Evolutionary conservation across 495 filamentous ascomycete genomes (phyloP), one percentile per base, ranked within the genome.

Genomic region (Aspergillus sparsus): DNA sequence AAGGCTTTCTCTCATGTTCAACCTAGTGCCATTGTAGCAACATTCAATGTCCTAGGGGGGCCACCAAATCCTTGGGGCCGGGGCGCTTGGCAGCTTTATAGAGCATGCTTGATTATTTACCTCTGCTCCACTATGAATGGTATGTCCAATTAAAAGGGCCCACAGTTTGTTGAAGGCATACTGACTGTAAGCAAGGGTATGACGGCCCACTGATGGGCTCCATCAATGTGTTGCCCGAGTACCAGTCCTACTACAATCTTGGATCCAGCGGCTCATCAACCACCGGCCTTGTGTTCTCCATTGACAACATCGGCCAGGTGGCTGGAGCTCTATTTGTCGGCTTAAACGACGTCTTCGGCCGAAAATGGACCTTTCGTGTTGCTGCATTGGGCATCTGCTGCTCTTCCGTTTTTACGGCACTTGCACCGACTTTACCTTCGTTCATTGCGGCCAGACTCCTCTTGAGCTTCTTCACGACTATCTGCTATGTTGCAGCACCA

Each of bases 111-210:
- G 5, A 50, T 50, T 6, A 50, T 50, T 31, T 50, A 50, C 31
- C 47, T 50, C 7, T 50, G 47, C 47, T 50, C 47, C 31, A 50
- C 47, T 27, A 50, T 50, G 47, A 50, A 50, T 27, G 47, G 47
- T 50, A 50, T 4, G 47, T 5, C 12, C n/a, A n/a, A n/a, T n/a
- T n/a, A n/a, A n/a, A n/a, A n/a, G 21, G 27, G 6, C 9, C 47
- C 2, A 31, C 16, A 31, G n/a, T n/a, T n/a, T n/a, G n/a, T 0
- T 7, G 16, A 5, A 16, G 47, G 31, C 15, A 27, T 50, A 18
- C 47, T 31, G 21, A 16, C 11, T 1, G 5, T 27, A 31, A 6
- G 8, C 27, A 18, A 50, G 47, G 47, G 12, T 50, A 50, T 31
- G 47, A 50, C 21, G 47, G 47, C 12, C 31, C 47, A n/a, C 16